Base-by-base conservation (phyloP, 2,329 filamentous ascomycete genomes). In the Didymella keratinophila region DNA sequence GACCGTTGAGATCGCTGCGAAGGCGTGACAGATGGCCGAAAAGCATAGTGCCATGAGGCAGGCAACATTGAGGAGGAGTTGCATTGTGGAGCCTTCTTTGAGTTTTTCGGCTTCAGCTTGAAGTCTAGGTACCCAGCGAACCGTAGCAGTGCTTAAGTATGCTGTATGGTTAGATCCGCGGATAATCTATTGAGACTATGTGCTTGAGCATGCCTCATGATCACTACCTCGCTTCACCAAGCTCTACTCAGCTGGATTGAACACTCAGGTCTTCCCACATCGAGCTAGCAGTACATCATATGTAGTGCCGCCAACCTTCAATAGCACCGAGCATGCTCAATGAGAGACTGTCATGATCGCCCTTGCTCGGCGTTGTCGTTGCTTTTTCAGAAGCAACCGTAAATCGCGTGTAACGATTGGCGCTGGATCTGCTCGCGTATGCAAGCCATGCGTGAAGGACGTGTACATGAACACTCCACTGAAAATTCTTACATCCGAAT, bases 321-420 rank as follows among this genome's bases (percentile, higher is more conserved):
- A 8, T 2, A 28, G 4, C 5, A 28, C 27, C 27, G 30, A 32
- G 4, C 30, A 14, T 32, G 3, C 11, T 32, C 9, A 2, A 14
- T 32, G 12, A 32, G 14, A 8, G 12, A 36, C 32, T 27, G 32
- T 21, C 16, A 39, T 25, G 41, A 28, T 44, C 34, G 25, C 8
- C 36, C 9, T 36, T 34, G 10, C 37, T 18, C 11, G n/a, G 36
- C 28, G 11, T 18, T 27, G 1, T 30, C 21, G 3, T 55, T 49
- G 45, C 30, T 50, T 56, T 30, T 39, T 23, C 37, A 43, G 23
- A 45, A 56, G 52, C 12, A 55, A 43, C 2, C 1, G 21, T 12
- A 43, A 4, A 44, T 49, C 45, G 21, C 43, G 23, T 56, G 39
- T 27, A 27, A 25, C 23, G n/a, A n/a, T n/a, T n/a, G n/a, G n/a